Percentiles rank a stretch among this genome's conserved stretches.
Evolutionary conservation across 2,329 filamentous ascomycete genomes (phyloP).

Genomic region (Fusarium bulbicola): DNA sequence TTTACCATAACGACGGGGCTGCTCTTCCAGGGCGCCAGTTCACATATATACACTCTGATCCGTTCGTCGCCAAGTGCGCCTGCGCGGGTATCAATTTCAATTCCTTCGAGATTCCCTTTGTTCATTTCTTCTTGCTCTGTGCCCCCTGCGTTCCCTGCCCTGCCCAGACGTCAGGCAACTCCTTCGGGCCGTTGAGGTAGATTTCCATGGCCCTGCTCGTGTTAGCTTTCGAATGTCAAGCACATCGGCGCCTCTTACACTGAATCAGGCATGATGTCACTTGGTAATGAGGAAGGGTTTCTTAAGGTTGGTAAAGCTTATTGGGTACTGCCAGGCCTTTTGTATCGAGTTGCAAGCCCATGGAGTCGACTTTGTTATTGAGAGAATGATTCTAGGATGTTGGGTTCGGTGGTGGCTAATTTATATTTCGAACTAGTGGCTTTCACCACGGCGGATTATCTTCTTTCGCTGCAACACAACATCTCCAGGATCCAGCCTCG

Average conservation of each 20-base stretch:
- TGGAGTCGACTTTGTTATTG: neutral
- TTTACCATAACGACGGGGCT: constrained; percentile 3
- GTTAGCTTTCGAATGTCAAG: constrained; percentile 3
- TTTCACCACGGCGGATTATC: constrained; percentile 2
- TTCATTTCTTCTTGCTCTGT: neutral
- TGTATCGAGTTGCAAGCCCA: neutral
- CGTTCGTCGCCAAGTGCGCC: constrained; percentile 15
- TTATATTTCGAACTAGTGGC: constrained; percentile 24
- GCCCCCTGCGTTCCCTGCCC: constrained; percentile 8
- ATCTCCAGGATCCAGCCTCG: constrained; percentile 12
- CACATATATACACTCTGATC: constrained; percentile 18
- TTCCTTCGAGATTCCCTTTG: neutral
- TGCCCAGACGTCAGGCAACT: constrained; percentile 26
- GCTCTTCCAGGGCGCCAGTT: neutral
- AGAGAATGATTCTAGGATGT: neutral
- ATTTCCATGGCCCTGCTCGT: neutral
- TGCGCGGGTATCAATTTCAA: constrained; percentile 31
- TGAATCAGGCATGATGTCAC: constrained; percentile 20
- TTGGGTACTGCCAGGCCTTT: neutral
- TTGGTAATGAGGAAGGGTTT: neutral
- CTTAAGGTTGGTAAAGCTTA: neutral
- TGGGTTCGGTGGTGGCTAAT: neutral
- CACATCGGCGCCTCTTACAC: neutral
- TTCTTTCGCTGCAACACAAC: constrained; percentile 7
- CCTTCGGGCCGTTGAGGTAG: neutral